Percentiles rank a stretch among this genome's conserved stretches.
Conservation (phyloP, 73 alveolate genomes). For the Paramecium biaurelia region DNA sequence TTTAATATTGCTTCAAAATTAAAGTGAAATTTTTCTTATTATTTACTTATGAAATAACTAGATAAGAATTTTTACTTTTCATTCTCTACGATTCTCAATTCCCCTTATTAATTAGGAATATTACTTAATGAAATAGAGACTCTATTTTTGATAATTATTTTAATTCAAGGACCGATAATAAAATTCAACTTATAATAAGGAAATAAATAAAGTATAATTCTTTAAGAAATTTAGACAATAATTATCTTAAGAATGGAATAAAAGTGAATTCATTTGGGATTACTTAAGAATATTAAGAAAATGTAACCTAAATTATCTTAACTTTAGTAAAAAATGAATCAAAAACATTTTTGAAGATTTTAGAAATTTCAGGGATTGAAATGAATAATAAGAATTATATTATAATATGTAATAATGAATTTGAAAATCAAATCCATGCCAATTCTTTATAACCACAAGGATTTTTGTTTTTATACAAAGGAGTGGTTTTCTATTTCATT, state of each 20-base stretch:
- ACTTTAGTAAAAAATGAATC: not conserved
- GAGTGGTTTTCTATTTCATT: not conserved
- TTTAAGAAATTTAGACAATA: not conserved
- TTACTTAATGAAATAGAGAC: not conserved
- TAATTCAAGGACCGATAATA: no score
- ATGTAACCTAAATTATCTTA: not conserved
- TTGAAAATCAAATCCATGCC: not conserved
- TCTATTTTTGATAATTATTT: no score
- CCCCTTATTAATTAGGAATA: no score
- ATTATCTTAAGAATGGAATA: not conserved
- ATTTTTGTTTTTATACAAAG: not conserved
- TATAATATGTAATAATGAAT: not conserved
- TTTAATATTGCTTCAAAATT: no score
- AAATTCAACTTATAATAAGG: no score
- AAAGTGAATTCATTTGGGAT: not conserved
- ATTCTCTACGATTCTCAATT: not conserved
- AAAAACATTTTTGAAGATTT: not conserved
- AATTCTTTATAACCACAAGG: constrained; percentile 37
- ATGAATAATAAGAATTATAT: not conserved
- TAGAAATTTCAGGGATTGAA: not conserved
- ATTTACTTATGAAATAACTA: not conserved
- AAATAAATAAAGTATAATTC: no score
- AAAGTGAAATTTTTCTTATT: no score
- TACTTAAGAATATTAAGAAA: not conserved
- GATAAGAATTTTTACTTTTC: no score